Evolutionary conservation across 257 asterid species (phyloP).

Genomic region (Datura wrightii): DNA sequence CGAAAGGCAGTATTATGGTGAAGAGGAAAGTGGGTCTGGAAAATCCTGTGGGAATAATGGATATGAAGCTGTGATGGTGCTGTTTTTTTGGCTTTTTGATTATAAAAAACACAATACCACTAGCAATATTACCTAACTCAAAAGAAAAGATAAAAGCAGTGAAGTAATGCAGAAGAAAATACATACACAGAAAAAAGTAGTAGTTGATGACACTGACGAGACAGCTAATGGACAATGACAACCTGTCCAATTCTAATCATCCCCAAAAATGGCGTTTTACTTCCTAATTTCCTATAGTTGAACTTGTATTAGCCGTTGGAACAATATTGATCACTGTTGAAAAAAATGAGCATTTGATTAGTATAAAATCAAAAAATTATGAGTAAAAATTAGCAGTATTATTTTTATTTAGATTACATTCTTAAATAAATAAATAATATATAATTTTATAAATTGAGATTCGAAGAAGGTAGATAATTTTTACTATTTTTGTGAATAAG

Average conservation of each 20-base stretch:
- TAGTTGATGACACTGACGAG: conserved; percentile 41
- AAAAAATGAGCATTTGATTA: too few species aligned
- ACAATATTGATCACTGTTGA: background rate
- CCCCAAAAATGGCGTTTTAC: background rate
- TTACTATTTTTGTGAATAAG: background rate
- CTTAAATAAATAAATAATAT: too few species aligned
- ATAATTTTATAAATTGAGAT: too few species aligned
- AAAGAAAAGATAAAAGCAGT: background rate
- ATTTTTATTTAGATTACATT: too few species aligned
- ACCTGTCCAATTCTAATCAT: conserved; percentile 41
- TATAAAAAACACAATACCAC: background rate
- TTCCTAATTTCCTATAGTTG: background rate
- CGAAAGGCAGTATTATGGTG: conserved; percentile 11
- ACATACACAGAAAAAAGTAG: background rate
- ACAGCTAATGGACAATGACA: conserved; percentile 48
- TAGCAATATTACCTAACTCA: background rate
- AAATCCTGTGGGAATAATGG: conserved; percentile 39
- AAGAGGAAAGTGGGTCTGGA: background rate
- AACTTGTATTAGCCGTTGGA: background rate
- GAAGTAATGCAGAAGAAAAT: background rate
- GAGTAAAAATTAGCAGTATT: too few species aligned
- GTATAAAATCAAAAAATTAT: too few species aligned
- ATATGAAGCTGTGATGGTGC: conserved; percentile 37
- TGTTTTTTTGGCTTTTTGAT: conserved; percentile 23
- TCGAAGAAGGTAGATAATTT: background rate